Conservation (phyloP, 148 eudicot genomes). For the Cornus kousa region DNA sequence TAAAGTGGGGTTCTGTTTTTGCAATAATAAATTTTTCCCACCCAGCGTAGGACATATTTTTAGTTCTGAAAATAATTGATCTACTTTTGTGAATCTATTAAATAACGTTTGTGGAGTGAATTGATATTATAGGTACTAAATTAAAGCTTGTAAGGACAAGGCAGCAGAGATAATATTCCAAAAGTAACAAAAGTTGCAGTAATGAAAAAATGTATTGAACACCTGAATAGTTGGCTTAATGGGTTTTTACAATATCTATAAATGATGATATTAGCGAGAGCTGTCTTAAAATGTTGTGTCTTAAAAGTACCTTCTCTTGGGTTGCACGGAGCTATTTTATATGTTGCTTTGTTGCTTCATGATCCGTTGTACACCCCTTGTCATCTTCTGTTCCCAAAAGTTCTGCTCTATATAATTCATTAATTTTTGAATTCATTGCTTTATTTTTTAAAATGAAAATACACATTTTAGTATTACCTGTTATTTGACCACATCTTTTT, state of each 20-base stretch:
- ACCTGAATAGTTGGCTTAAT: not conserved
- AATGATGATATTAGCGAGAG: too few species aligned
- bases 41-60: too few species aligned
- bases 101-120: too few species aligned
- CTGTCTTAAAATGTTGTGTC: too few species aligned
- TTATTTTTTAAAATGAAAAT: not conserved
- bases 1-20: too few species aligned
- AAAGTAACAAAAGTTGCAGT: not conserved
- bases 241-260: not conserved
- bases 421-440: not conserved
- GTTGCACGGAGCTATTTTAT: not conserved
- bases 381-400: not conserved
- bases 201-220: not conserved
- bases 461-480: not conserved
- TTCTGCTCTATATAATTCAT: not conserved
- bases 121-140: too few species aligned
- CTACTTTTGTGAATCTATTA: too few species aligned
- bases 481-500: not conserved
- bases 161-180: not conserved
- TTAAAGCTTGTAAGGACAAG: too few species aligned
- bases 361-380: not conserved
- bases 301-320: not conserved
- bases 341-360: not conserved
- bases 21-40: too few species aligned
- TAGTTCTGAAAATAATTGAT: too few species aligned